Evolutionary conservation across 2,329 filamentous ascomycete species (phyloP), one percentile per base, ranked within the genome.

Genomic region (Aspergillus ruber): DNA sequence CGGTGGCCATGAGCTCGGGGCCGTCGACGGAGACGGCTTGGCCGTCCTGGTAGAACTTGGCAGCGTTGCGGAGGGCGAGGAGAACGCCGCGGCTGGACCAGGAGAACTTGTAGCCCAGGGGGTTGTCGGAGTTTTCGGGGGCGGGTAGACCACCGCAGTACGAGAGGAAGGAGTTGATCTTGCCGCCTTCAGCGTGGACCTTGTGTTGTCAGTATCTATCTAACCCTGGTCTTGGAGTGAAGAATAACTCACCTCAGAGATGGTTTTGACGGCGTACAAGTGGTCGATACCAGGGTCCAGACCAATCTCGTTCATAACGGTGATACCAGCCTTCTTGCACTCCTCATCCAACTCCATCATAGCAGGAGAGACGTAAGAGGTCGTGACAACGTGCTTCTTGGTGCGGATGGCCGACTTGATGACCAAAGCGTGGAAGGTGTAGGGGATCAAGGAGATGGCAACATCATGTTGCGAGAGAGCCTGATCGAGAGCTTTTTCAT

Each of bases 361-460:
- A 56, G 88, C 88, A 3, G 89, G 89, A 4, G 88, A 94, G 57
- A 95, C 87, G 66, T 97, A 97, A 56, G 83, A 89, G 25, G 91
- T 96, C 50, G 91, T 96, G 64, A 97, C 90, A 51, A 97, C 90
- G 75, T 97, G 76, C 80, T 91, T 95, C 86, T 95, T 96, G 63
- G 85, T 81, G 63, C 85, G 82, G 73, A 97, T 96, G 54, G 90
- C 91, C 32, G 86, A 84, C 80, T 95, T 91, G 81, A 96, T 94
- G 62, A 96, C 90, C 47, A 80, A 77, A 41, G 85, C 87, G 71
- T 95, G 90, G 80, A 83, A 88, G 51, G 83, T 94, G 75, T 96
- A 97, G 44, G 91, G 91, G 60, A 97, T 95, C 71, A 97, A 70
- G 64, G 76, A 82, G 68, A 90, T 86, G 66, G 86, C 83, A 9